These are phyloP conservation scores for Penicillium sp. DNA, from an alignment of 2,329 filamentous ascomycete species.

Conservation along the genomic window DNA sequence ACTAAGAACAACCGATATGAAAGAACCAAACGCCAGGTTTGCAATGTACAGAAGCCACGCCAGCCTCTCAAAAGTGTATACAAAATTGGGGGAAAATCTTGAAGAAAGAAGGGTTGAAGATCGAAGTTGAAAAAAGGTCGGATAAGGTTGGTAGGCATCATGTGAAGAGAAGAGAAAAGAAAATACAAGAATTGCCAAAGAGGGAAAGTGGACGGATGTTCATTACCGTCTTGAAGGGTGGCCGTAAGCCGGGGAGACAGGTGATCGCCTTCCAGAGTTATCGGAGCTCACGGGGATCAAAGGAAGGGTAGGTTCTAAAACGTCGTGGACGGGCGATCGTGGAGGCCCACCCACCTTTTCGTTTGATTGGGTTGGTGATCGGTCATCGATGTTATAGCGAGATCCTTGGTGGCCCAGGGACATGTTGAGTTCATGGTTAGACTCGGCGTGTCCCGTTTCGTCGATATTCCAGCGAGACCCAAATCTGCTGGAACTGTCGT, in stretches of 20 bases:
- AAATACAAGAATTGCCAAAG: neutral
- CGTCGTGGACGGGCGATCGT: conserved; percentile 8
- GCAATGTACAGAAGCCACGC: conserved; percentile 10
- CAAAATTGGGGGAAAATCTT: neutral
- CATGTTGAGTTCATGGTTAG: conserved; percentile 1
- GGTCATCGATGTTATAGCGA: conserved; percentile 5
- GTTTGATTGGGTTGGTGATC: conserved; percentile 5
- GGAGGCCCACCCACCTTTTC: conserved; percentile 2
- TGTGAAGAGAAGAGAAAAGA: conserved; percentile 1
- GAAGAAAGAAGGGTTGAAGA: neutral
- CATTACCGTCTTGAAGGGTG: neutral
- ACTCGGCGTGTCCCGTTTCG: conserved; percentile 2
- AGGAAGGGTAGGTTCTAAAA: conserved; percentile 12
- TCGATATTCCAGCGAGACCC: conserved; percentile 9
- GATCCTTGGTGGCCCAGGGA: conserved; percentile 1
- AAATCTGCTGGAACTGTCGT: conserved; percentile 1
- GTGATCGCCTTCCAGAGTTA: conserved; percentile 5
- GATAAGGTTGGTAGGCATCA: neutral
- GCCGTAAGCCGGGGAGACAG: neutral
- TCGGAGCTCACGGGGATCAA: conserved; percentile 12
- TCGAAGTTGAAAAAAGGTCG: neutral
- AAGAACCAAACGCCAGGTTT: conserved; percentile 6
- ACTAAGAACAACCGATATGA: conserved; percentile 3
- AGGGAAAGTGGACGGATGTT: neutral
- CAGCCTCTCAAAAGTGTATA: conserved; percentile 5